Conservation (phyloP, 2,329 filamentous ascomycete species). For the Arthroderma sp. region DNA sequence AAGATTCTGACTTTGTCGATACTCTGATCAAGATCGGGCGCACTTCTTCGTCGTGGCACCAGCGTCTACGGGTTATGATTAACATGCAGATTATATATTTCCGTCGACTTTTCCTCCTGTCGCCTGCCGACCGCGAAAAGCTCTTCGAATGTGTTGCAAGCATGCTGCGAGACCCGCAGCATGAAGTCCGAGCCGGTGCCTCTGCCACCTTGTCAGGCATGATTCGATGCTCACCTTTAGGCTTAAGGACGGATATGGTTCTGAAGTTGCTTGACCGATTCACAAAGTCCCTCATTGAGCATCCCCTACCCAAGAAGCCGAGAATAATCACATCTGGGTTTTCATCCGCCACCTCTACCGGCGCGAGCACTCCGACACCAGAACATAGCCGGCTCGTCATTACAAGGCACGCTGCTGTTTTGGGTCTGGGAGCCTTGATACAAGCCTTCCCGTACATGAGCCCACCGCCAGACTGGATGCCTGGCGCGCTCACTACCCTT, state of each 20-base stretch:
- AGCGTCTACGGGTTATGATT: slow-evolving; percentile 83
- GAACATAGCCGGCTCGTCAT: slow-evolving; percentile 61
- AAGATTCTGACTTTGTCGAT: slow-evolving; percentile 72
- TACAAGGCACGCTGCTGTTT: slow-evolving; percentile 73
- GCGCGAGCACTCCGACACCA: slow-evolving; percentile 36
- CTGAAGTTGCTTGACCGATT: slow-evolving; percentile 64
- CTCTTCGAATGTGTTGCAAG: slow-evolving; percentile 88
- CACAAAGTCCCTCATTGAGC: slow-evolving; percentile 60
- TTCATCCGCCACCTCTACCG: slow-evolving; percentile 31
- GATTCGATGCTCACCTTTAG: slow-evolving; percentile 85
- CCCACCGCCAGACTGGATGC: slow-evolving; percentile 86
- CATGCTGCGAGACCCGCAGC: slow-evolving; percentile 84
- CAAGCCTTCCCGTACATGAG: slow-evolving; percentile 94
- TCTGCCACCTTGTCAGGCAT: slow-evolving; percentile 87
- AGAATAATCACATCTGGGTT: slow-evolving; percentile 22
- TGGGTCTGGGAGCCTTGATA: slow-evolving; percentile 80
- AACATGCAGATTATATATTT: slow-evolving; percentile 99
- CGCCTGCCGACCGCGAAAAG: slow-evolving; percentile 56
- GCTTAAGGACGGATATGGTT: slow-evolving; percentile 67
- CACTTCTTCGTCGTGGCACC: slow-evolving; percentile 80
- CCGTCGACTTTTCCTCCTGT: slow-evolving; percentile 80
- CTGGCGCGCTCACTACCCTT: slow-evolving; percentile 73
- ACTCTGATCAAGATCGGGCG: slow-evolving; percentile 80
- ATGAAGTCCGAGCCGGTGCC: slow-evolving; percentile 90
- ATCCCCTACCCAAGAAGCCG: slow-evolving; percentile 68